Evolutionary conservation across 805 yeast genomes (phyloP).

Genomic region (Zygoascus flipseniorum): DNA sequence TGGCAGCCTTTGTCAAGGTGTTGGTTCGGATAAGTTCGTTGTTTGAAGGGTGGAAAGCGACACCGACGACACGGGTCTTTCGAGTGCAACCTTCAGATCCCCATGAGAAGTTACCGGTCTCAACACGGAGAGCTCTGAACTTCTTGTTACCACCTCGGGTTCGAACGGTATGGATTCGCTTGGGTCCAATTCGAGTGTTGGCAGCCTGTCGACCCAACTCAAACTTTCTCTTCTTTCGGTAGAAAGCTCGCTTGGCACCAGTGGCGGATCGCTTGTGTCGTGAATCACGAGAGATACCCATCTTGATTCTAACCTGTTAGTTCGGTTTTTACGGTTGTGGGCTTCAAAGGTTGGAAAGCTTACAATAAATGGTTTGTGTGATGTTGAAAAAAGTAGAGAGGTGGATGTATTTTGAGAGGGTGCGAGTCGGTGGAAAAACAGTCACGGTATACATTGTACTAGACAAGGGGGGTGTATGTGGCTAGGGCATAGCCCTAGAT

Average conservation of each 20-base stretch:
- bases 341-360: not conserved
- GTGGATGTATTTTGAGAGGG: not conserved
- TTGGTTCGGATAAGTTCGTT: constrained; percentile 99
- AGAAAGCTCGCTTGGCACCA: constrained; percentile 99
- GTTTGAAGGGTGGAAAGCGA: constrained; percentile 98
- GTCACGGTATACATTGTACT: not conserved
- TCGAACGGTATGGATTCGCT: constrained; percentile 98
- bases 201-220: constrained; percentile 99
- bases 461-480: too few relatives aligned
- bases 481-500: too few relatives aligned
- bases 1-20: constrained; percentile 98
- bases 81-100: constrained; percentile 97
- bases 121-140: constrained; percentile 99
- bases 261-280: constrained; percentile 99
- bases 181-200: constrained; percentile 97
- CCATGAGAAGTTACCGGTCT: constrained; percentile 98
- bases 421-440: not conserved
- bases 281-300: constrained; percentile 99
- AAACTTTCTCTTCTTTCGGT: constrained; percentile 99
- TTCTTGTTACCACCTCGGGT: constrained; percentile 99
- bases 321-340: not conserved
- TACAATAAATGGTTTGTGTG: not conserved
- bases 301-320: constrained; percentile 34
- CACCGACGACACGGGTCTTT: constrained; percentile 98
- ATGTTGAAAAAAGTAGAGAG: not conserved